These are phyloP conservation scores for Beauveria medogensis DNA, from an alignment of 2,329 filamentous ascomycete genomes.

Conservation along the genomic window DNA sequence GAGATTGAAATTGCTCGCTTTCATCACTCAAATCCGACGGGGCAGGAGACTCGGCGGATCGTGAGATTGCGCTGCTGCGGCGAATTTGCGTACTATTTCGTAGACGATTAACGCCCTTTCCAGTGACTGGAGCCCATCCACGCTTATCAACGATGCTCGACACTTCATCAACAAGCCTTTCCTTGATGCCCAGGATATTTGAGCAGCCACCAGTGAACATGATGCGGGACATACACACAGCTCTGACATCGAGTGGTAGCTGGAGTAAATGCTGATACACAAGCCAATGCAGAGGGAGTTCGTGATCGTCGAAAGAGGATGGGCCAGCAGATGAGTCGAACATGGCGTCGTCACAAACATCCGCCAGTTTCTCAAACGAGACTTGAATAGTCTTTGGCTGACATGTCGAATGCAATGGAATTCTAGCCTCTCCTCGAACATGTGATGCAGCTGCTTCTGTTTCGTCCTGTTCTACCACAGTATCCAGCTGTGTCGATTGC, in stretches of 20 bases:
- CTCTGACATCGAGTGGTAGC: conserved; percentile 73
- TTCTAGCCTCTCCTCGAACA: conserved; percentile 20
- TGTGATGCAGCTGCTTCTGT: conserved; percentile 27
- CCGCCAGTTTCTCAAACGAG: conserved; percentile 61
- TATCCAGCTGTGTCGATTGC: conserved; percentile 33
- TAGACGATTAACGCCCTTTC: conserved; percentile 54
- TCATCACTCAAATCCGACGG: conserved; percentile 20
- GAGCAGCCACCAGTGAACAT: conserved; percentile 78
- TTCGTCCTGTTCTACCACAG: conserved; percentile 52
- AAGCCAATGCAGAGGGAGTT: conserved; percentile 68
- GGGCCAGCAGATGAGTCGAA: conserved; percentile 50
- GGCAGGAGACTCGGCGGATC: conserved; percentile 13
- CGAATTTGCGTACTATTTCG: conserved; percentile 36
- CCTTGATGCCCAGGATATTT: conserved; percentile 69
- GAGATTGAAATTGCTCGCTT: conserved; percentile 13
- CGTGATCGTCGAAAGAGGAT: conserved; percentile 73
- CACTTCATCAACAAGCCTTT: conserved; percentile 69
- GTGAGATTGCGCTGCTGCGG: conserved; percentile 21
- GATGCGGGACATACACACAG: conserved; percentile 80
- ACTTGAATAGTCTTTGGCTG: conserved; percentile 52
- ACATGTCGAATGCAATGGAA: conserved; percentile 38
- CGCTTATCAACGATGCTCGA: conserved; percentile 54
- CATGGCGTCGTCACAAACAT: conserved; percentile 67
- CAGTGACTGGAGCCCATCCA: conserved; percentile 72
- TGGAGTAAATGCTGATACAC: conserved; percentile 68